Conservation (phyloP, 306 rosid species). For the Vicia faba region DNA sequence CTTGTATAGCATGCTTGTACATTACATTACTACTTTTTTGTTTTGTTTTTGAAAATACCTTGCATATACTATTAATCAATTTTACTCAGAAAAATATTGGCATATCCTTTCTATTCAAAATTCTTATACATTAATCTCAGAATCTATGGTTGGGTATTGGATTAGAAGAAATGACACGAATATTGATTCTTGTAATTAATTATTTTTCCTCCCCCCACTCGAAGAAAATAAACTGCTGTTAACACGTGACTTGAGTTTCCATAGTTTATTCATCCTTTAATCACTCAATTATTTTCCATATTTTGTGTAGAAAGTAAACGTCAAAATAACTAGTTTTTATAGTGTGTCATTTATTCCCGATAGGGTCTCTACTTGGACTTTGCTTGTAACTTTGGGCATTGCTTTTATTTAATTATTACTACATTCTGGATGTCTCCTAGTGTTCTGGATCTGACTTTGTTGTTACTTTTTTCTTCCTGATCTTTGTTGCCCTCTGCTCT, state of each 20-base stretch:
- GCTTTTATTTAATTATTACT: too few relatives aligned
- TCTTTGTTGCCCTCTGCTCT: not conserved
- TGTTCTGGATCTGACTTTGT: constrained; percentile 11
- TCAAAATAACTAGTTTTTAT: constrained; percentile 4
- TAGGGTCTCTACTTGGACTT: not conserved
- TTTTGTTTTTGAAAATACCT: too few relatives aligned
- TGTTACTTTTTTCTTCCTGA: constrained; percentile 9
- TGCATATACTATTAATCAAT: too few relatives aligned
- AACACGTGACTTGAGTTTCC: not conserved
- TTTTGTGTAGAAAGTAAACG: not conserved
- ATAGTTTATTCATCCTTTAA: not conserved
- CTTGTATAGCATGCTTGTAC: too few relatives aligned
- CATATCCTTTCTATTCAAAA: too few relatives aligned
- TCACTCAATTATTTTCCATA: not conserved
- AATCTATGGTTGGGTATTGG: too few relatives aligned
- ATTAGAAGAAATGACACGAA: too few relatives aligned
- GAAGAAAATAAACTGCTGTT: not conserved
- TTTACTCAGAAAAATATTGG: too few relatives aligned
- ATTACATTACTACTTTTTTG: too few relatives aligned
- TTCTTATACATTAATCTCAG: too few relatives aligned
- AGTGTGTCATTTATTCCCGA: not conserved
- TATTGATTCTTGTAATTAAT: too few relatives aligned
- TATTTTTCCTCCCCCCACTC: too few relatives aligned
- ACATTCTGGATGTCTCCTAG: constrained; percentile 4
- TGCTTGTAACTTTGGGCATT: not conserved